Evolutionary conservation across 1,284 basidiomycete genomes (phyloP).

Genomic region (Ustilago cynodontis): DNA sequence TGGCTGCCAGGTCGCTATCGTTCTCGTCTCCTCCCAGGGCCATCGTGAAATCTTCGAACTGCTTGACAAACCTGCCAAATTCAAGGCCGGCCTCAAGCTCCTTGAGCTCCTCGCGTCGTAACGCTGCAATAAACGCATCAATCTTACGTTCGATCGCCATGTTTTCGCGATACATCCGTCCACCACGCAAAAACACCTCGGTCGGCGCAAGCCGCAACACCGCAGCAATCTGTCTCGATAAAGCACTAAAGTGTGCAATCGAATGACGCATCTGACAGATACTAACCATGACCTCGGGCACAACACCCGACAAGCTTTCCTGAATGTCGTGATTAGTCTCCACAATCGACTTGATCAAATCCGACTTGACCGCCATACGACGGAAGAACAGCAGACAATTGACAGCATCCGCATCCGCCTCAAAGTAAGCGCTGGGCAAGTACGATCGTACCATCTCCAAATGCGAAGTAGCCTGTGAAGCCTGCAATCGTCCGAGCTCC

Average conservation of each 20-base stretch:
- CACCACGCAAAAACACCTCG: slow-evolving; percentile 72
- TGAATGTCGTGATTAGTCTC: slow-evolving; percentile 63
- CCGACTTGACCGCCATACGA: slow-evolving; percentile 64
- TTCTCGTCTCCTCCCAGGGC: slow-evolving; percentile 76
- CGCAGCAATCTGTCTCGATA: slow-evolving; percentile 64
- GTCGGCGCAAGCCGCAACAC: slow-evolving; percentile 59
- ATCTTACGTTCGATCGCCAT: slow-evolving; percentile 89
- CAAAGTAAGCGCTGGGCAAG: slow-evolving; percentile 60
- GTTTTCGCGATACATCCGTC: slow-evolving; percentile 82
- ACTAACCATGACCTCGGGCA: slow-evolving; percentile 60
- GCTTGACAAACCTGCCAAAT: slow-evolving; percentile 75
- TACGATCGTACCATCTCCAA: slow-evolving; percentile 64
- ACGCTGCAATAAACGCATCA: slow-evolving; percentile 87
- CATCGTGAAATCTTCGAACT: slow-evolving; percentile 61
- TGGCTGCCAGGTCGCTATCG: slow-evolving; percentile 62
- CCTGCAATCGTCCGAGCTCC: slow-evolving; percentile 61
- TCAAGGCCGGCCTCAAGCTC: slow-evolving; percentile 92
- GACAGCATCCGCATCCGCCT: slow-evolving; percentile 62
- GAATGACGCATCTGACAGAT: slow-evolving; percentile 65
- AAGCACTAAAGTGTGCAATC: slow-evolving; percentile 64
- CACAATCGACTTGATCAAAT: slow-evolving; percentile 62
- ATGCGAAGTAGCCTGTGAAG: slow-evolving; percentile 54
- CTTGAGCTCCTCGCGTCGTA: slow-evolving; percentile 87
- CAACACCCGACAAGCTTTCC: slow-evolving; percentile 48
- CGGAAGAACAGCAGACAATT: slow-evolving; percentile 65